These are phyloP conservation scores for Microsporum canis DNA, from an alignment of 2,329 filamentous ascomycete species.

Conservation along the genomic window DNA sequence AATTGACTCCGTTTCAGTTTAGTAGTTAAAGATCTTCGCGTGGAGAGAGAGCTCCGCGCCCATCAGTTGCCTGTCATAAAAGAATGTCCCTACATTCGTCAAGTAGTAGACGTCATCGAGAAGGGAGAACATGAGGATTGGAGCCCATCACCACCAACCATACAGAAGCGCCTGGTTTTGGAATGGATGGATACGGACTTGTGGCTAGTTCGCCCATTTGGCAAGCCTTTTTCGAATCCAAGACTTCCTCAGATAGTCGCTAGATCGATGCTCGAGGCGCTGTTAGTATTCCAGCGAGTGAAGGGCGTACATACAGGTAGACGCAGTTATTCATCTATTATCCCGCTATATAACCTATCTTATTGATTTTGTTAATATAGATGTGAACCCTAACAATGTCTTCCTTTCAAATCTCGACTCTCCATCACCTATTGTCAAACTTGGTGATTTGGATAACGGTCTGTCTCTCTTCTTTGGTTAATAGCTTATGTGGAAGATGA, in stretches of 20 bases:
- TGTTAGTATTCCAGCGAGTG: conserved; percentile 7
- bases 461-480: background rate
- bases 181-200: conserved; percentile 14
- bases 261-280: conserved; percentile 11
- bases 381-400: conserved; percentile 13
- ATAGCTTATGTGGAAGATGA: conserved; percentile 1
- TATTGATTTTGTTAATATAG: background rate
- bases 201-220: conserved; percentile 11
- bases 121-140: background rate
- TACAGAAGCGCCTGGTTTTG: conserved; percentile 11
- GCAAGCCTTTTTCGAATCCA: conserved; percentile 12
- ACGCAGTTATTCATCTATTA: background rate
- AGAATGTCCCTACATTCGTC: conserved; percentile 8
- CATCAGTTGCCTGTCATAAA: conserved; percentile 11
- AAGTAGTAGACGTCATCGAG: conserved; percentile 11
- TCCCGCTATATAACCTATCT: background rate
- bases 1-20: background rate
- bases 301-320: conserved; percentile 11
- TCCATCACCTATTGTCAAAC: conserved; percentile 7
- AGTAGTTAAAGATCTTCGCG: conserved; percentile 9
- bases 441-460: conserved; percentile 12
- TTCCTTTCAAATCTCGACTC: conserved; percentile 9
- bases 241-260: conserved; percentile 7
- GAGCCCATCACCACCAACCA: conserved; percentile 5
- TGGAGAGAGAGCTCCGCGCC: conserved; percentile 11